Conservation (phyloP, 1,284 basidiomycete genomes). For the Moniliophthora roreri region DNA sequence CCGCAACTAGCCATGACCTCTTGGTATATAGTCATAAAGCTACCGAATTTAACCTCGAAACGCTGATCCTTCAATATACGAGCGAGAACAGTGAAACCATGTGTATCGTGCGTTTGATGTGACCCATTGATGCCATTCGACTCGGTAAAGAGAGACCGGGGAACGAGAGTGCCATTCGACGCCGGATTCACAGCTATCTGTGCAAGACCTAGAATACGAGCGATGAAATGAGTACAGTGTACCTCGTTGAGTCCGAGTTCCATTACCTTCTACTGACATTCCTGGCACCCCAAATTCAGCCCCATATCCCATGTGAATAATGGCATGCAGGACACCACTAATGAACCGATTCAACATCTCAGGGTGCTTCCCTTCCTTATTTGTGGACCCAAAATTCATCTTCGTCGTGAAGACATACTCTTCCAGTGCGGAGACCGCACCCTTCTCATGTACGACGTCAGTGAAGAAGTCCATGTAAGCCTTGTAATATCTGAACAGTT, state of each 20-base stretch:
- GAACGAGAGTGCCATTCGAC: constrained; percentile 21
- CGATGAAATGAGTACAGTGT: not conserved
- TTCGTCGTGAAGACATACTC: constrained; percentile 56
- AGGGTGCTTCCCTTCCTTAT: constrained; percentile 34
- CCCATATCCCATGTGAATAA: constrained; percentile 67
- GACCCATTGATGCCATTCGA: constrained; percentile 20
- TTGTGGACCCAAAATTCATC: constrained; percentile 41
- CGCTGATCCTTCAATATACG: constrained; percentile 42
- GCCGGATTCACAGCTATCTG: constrained; percentile 38
- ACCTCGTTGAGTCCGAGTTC: not conserved
- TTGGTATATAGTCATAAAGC: constrained; percentile 24
- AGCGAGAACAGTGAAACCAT: constrained; percentile 45
- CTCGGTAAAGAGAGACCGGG: constrained; percentile 20
- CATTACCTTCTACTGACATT: constrained; percentile 59
- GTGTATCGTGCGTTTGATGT: constrained; percentile 12
- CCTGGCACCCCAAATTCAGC: constrained; percentile 63
- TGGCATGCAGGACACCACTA: constrained; percentile 60
- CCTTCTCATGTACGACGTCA: constrained; percentile 40
- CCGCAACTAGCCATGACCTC: constrained; percentile 33
- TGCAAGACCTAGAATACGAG: constrained; percentile 36
- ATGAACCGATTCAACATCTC: constrained; percentile 63
- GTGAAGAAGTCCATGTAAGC: constrained; percentile 58
- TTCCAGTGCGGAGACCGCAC: constrained; percentile 43
- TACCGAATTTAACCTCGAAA: constrained; percentile 24
- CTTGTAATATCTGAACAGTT: constrained; percentile 45